A percentile compares a stretch with the other conserved stretches of the same genome.
These are phyloP conservation scores for Dactylellina leptospora DNA, from an alignment of 2,329 filamentous ascomycete genomes.

Conservation along the genomic window DNA sequence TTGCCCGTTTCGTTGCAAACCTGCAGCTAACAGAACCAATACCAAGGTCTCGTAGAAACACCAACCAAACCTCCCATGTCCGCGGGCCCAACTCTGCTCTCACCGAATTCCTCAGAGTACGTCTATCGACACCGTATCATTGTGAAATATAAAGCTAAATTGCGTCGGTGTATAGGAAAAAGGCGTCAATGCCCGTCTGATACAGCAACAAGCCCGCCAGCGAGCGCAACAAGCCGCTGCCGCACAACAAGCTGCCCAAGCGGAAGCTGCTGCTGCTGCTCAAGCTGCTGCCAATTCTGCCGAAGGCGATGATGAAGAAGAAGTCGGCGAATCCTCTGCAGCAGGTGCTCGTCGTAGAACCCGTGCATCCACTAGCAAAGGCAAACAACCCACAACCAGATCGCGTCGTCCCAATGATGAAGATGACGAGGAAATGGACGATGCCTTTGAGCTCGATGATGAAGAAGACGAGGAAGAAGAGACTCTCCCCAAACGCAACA, in stretches of 20 bases:
- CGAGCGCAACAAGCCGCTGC: conserved; percentile 17
- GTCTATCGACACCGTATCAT: neutral
- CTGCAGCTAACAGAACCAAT: conserved; percentile 4
- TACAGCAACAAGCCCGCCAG: conserved; percentile 46
- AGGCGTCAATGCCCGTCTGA: conserved; percentile 55
- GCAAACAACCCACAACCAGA: neutral
- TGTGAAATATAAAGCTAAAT: neutral
- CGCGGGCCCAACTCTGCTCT: conserved; percentile 56
- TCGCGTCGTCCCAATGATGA: neutral
- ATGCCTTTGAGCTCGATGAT: conserved; percentile 4
- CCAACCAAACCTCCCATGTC: conserved; percentile 8
- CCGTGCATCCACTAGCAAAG: neutral
- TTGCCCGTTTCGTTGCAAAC: neutral
- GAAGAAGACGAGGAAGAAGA: conserved; percentile 28
- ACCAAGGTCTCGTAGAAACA: conserved; percentile 22
- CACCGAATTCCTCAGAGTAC: conserved; percentile 56
- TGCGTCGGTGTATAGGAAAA: conserved; percentile 42
- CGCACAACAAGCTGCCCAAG: neutral
- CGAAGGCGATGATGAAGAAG: conserved; percentile 3
- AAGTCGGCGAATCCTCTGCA: conserved; percentile 40
- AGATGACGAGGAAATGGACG: conserved; percentile 21
- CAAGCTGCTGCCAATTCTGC: neutral
- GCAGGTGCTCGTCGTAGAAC: conserved; percentile 19
- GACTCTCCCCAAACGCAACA: neutral
- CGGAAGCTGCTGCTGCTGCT: conserved; percentile 12